Conservation (phyloP, 495 filamentous ascomycete species). For the Usnea hakonensis region DNA sequence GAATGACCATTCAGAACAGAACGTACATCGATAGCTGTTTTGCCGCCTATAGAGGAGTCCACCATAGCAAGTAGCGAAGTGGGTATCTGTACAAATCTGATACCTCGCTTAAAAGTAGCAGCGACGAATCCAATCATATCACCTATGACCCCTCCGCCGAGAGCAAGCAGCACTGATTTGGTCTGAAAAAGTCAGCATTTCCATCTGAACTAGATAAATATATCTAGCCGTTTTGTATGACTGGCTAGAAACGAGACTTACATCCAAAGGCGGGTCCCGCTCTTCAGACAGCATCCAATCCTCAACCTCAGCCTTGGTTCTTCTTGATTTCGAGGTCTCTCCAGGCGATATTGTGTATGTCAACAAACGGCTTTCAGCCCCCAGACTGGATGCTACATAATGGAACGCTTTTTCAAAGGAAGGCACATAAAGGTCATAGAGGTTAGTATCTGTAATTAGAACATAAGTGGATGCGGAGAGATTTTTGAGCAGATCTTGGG, state of each 20-base stretch:
- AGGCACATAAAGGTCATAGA: constrained; percentile 71
- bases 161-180: constrained; percentile 88
- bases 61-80: constrained; percentile 96
- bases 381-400: constrained; percentile 18
- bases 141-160: constrained; percentile 96
- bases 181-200: constrained; percentile 51
- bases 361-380: constrained; percentile 58
- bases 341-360: constrained; percentile 83
- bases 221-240: neutral
- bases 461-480: constrained; percentile 85
- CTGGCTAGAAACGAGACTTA: neutral
- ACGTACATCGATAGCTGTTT: constrained; percentile 78
- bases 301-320: constrained; percentile 90
- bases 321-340: constrained; percentile 84
- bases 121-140: constrained; percentile 97
- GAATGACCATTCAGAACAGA: neutral
- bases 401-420: constrained; percentile 67
- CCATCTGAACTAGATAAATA: neutral
- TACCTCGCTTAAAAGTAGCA: constrained; percentile 95
- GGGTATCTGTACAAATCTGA: constrained; percentile 92
- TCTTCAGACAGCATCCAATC: constrained; percentile 91
- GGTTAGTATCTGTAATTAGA: constrained; percentile 91
- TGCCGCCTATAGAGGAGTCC: constrained; percentile 95
- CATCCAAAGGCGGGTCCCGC: constrained; percentile 35
- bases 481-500: constrained; percentile 69